Percentiles rank a stretch among this genome's conserved stretches.
Evolutionary conservation across 176 grass and related monocot genomes (phyloP).

Genomic region (Coix lacrymajobi): DNA sequence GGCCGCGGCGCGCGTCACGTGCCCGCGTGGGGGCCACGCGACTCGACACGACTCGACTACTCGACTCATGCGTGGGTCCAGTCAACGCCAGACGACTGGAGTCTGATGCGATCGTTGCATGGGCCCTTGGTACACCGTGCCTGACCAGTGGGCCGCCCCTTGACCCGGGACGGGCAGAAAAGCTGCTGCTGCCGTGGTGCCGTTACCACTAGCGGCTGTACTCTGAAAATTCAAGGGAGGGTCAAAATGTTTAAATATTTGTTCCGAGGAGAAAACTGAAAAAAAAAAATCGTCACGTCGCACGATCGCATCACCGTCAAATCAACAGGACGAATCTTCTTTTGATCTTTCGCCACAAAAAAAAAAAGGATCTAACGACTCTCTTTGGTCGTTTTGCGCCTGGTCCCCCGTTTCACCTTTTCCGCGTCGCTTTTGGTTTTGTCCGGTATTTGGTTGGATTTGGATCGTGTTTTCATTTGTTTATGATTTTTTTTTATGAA

Average conservation of each 20-base stretch:
- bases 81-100: constrained; percentile 16
- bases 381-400: constrained; percentile 2
- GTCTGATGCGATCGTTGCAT: neutral
- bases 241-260: neutral
- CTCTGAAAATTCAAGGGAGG: no score
- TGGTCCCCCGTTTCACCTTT: neutral
- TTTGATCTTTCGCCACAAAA: neutral
- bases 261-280: neutral
- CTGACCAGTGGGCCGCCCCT: neutral
- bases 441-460: neutral
- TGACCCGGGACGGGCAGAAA: neutral
- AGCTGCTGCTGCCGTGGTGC: constrained; percentile 9
- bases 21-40: neutral
- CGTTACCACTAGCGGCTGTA: neutral
- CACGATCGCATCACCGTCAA: constrained; percentile 34
- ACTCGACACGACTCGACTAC: neutral
- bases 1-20: neutral
- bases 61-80: neutral
- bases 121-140: neutral
- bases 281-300: neutral
- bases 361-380: neutral
- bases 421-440: neutral
- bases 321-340: neutral
- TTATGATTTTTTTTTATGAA: neutral
- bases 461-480: constrained; percentile 11